A percentile compares a stretch with the other conserved stretches of the same genome.
These are phyloP conservation scores for Heracleum sosnowskyi DNA, from an alignment of 129 eudicot species.

Conservation along the genomic window DNA sequence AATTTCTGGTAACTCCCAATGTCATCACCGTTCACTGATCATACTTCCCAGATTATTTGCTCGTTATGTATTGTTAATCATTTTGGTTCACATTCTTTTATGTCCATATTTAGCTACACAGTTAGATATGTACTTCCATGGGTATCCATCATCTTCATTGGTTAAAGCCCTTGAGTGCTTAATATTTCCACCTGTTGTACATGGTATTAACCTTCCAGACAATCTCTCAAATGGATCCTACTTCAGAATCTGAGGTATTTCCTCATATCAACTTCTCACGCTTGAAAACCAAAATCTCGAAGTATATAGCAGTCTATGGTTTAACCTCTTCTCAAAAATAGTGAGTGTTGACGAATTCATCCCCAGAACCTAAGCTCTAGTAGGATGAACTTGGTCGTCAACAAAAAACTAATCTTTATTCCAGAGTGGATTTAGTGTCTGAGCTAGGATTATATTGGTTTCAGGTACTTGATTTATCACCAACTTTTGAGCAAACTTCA, in stretches of 20 bases:
- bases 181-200: conserved; percentile 39
- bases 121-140: too few relatives aligned
- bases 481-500: conserved; percentile 24
- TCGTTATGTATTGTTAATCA: too few relatives aligned
- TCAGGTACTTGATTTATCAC: conserved; percentile 34
- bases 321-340: conserved; percentile 27
- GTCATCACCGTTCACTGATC: too few relatives aligned
- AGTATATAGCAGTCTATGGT: too few relatives aligned
- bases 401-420: conserved; percentile 51
- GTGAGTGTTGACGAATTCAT: conserved; percentile 27
- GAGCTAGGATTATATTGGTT: conserved; percentile 23
- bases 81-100: too few relatives aligned
- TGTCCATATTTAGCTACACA: conserved; percentile 56
- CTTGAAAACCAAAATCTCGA: not conserved
- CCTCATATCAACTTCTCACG: too few relatives aligned
- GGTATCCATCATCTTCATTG: too few relatives aligned
- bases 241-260: conserved; percentile 26
- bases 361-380: conserved; percentile 36
- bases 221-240: conserved; percentile 36
- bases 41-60: too few relatives aligned
- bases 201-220: conserved; percentile 52
- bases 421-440: conserved; percentile 35
- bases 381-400: conserved; percentile 31
- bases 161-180: conserved; percentile 25
- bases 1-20: too few relatives aligned